phyloP scores from a whole-genome alignment of 2,329 filamentous ascomycete species.

The Ascochyta viciae-villosae region DNA sequence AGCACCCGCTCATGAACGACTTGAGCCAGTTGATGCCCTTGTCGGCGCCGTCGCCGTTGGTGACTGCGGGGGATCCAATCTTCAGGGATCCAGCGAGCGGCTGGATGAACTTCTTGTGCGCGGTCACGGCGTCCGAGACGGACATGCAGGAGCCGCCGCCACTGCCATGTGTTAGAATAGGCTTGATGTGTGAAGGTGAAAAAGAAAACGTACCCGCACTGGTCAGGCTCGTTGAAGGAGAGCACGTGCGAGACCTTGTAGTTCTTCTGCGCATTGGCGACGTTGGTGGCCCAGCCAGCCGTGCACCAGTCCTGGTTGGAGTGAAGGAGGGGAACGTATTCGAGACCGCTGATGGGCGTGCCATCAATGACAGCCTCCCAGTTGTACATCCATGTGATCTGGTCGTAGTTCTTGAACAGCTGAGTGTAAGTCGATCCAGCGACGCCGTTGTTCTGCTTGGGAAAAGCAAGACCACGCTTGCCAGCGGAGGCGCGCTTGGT shows the following conservation, averaged over 20 bases:
- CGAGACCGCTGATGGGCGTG: conserved; percentile 52
- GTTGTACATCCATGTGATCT: conserved; percentile 71
- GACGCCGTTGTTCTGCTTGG: conserved; percentile 33
- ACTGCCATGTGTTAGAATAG: conserved; percentile 18
- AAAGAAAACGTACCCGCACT: conserved; percentile 36
- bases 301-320: conserved; percentile 37
- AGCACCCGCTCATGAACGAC: conserved; percentile 36
- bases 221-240: conserved; percentile 51
- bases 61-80: conserved; percentile 47
- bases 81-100: conserved; percentile 35
- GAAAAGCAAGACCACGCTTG: conserved; percentile 44
- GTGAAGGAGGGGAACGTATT: conserved; percentile 67
- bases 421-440: conserved; percentile 33
- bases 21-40: conserved; percentile 44
- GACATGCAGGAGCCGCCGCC: conserved; percentile 40
- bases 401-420: conserved; percentile 24
- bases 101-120: conserved; percentile 38
- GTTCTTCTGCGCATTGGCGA: conserved; percentile 35
- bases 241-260: conserved; percentile 43
- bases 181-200: not conserved
- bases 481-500: conserved; percentile 31
- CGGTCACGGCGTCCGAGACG: conserved; percentile 27
- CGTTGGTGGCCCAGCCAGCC: conserved; percentile 36
- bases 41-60: conserved; percentile 31
- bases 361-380: conserved; percentile 62